Evolutionary conservation across 495 filamentous ascomycete species (phyloP).

Genomic region (Tuber aestivum): DNA sequence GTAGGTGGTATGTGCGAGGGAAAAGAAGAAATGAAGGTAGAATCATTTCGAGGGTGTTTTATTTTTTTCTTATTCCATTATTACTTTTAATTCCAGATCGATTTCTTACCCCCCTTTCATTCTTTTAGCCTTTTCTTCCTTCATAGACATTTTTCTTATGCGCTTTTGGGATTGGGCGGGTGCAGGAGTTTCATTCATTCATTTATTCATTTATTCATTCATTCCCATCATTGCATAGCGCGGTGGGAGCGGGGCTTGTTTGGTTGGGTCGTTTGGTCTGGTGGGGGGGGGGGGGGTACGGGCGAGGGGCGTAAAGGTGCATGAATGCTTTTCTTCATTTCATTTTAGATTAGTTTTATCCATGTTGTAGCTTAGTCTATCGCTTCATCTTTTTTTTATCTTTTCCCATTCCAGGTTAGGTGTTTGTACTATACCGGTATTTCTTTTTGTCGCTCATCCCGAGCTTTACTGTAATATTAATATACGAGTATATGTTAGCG

Average conservation of each 20-base stretch:
- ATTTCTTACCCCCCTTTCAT: not conserved
- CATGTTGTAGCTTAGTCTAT: not conserved
- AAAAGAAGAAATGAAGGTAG: not conserved
- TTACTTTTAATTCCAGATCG: not conserved
- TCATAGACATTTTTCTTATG: not conserved
- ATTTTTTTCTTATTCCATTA: not conserved
- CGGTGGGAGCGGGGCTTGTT: not conserved
- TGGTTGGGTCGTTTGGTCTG: not conserved
- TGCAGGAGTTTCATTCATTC: not conserved
- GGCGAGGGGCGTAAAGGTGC: not conserved
- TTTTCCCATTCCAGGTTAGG: not conserved
- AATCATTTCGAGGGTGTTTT: not conserved
- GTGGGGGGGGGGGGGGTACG: not conserved
- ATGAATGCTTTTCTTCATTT: not conserved
- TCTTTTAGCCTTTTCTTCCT: not conserved
- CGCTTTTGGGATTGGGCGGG: not conserved
- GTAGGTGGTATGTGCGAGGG: not conserved
- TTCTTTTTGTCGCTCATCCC: not conserved
- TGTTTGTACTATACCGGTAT: too few species aligned
- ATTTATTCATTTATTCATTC: not conserved
- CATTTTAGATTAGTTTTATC: not conserved
- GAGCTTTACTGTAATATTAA: not conserved
- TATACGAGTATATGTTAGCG: not conserved
- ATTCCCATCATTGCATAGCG: not conserved
- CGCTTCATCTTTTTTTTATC: not conserved